Conservation (phyloP, 768 basidiomycete genomes). For the Sporobolomyces roseus region DNA sequence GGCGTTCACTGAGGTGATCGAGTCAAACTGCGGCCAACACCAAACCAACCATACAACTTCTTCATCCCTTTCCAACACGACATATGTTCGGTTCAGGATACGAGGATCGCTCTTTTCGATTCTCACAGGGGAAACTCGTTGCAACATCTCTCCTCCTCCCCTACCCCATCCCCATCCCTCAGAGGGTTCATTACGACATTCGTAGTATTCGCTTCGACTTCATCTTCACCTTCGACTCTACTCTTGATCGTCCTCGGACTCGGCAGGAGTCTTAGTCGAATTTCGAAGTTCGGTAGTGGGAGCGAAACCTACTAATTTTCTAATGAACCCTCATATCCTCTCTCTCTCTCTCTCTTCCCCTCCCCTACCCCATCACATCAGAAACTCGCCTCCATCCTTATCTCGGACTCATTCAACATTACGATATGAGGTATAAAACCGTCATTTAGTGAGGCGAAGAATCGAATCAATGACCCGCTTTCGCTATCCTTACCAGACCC, state of each 20-base stretch:
- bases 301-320: too few relatives aligned
- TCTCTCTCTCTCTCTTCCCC: not conserved
- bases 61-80: not conserved
- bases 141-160: not conserved
- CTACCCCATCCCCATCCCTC: too few relatives aligned
- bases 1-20: constrained; percentile 32
- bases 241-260: too few relatives aligned
- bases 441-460: constrained; percentile 8
- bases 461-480: constrained; percentile 1
- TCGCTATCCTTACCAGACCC: constrained; percentile 26
- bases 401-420: constrained; percentile 14
- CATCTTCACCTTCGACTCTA: not conserved
- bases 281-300: too few relatives aligned
- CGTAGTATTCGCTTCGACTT: too few relatives aligned
- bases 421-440: too few relatives aligned
- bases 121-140: not conserved
- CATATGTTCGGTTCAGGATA: not conserved
- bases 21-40: constrained; percentile 38
- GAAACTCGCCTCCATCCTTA: constrained; percentile 38
- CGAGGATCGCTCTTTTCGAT: not conserved
- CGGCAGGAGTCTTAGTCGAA: too few relatives aligned
- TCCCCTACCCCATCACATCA: not conserved
- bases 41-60: not conserved
- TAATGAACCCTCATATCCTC: too few relatives aligned
- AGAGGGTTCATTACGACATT: too few relatives aligned